These are phyloP conservation scores for Apiospora hydei DNA, from an alignment of 2,329 filamentous ascomycete genomes.

Conservation along the genomic window DNA sequence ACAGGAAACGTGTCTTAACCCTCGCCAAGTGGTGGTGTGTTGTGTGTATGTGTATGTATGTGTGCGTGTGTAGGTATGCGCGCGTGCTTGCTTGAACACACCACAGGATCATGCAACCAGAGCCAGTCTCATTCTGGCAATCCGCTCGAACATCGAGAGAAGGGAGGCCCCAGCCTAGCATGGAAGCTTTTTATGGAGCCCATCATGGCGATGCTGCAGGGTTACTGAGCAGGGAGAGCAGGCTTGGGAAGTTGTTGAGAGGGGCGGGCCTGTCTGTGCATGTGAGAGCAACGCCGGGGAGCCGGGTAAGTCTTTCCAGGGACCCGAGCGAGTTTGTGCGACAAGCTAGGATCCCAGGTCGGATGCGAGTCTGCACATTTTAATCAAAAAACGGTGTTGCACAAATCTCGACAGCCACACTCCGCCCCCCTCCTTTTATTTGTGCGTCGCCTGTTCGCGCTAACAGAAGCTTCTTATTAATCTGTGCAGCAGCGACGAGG, in stretches of 20 bases:
- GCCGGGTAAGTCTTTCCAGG: constrained; percentile 23
- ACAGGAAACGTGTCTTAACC: constrained; percentile 22
- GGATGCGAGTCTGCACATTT: constrained; percentile 15
- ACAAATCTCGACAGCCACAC: constrained; percentile 16
- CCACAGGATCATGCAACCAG: constrained; percentile 1
- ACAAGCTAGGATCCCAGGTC: neutral
- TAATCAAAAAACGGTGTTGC: constrained; percentile 7
- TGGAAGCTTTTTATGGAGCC: constrained; percentile 23
- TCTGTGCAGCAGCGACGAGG: neutral
- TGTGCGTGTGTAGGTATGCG: neutral
- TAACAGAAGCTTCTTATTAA: constrained; percentile 15
- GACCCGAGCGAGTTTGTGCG: constrained; percentile 11
- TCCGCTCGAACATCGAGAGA: constrained; percentile 23
- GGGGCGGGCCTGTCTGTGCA: constrained; percentile 14
- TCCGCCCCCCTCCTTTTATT: neutral
- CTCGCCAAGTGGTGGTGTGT: constrained; percentile 10
- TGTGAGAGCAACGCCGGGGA: constrained; percentile 10
- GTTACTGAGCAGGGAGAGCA: neutral
- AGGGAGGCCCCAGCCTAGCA: constrained; percentile 18
- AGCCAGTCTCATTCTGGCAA: constrained; percentile 11
- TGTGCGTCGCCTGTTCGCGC: neutral
- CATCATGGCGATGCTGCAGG: constrained; percentile 11
- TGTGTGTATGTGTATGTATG: neutral
- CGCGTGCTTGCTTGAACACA: constrained; percentile 12
- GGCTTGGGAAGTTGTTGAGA: neutral